A percentile compares a stretch with the other conserved stretches of the same genome.
Conservation (phyloP, 345 rosid genomes). For the Draba incana region DNA sequence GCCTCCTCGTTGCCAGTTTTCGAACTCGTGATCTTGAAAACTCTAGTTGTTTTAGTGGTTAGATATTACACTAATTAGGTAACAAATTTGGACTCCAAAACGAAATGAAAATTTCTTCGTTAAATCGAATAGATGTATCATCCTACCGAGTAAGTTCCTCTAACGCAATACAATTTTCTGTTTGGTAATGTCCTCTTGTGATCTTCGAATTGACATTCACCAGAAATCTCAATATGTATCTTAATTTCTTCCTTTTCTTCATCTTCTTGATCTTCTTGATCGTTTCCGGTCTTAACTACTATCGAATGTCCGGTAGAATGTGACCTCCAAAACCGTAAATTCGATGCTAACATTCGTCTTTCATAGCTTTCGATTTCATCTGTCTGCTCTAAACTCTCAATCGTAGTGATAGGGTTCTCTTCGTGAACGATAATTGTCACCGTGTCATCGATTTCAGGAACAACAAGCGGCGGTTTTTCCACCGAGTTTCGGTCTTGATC, state of each 20-base stretch:
- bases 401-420: slow-evolving; percentile 31
- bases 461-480: slow-evolving; percentile 1
- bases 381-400: slow-evolving; percentile 40
- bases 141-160: slow-evolving; percentile 47
- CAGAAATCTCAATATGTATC: slow-evolving; percentile 36
- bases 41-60: too few species aligned
- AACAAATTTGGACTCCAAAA: not conserved
- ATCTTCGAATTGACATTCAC: slow-evolving; percentile 51
- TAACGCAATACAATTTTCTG: slow-evolving; percentile 56
- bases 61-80: not conserved
- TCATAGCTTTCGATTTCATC: slow-evolving; percentile 40
- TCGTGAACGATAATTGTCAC: slow-evolving; percentile 42
- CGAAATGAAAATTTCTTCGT: too few species aligned
- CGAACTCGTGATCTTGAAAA: too few species aligned
- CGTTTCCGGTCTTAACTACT: slow-evolving; percentile 28
- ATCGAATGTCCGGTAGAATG: slow-evolving; percentile 85
- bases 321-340: slow-evolving; percentile 54
- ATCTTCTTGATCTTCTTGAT: slow-evolving; percentile 16
- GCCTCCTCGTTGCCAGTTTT: too few species aligned
- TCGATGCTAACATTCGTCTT: slow-evolving; percentile 33
- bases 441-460: slow-evolving; percentile 25
- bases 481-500: slow-evolving; percentile 40
- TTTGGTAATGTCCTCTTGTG: slow-evolving; percentile 46
- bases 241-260: slow-evolving; percentile 33
- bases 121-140: not conserved